These are phyloP conservation scores for Rheum nobile DNA, from an alignment of 148 eudicot species.

Conservation along the genomic window DNA sequence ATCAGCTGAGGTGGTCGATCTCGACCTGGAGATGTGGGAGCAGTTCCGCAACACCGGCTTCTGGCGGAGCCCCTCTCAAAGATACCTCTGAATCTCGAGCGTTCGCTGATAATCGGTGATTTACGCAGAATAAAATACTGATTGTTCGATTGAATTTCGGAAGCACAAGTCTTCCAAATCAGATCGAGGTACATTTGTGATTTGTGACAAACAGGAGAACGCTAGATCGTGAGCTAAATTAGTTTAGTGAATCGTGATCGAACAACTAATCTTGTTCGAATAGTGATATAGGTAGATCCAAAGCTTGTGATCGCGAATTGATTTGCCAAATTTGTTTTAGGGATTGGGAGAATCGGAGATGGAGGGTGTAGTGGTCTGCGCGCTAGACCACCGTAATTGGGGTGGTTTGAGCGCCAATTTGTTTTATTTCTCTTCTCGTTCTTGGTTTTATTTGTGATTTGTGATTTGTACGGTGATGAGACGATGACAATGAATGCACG, in stretches of 20 bases:
- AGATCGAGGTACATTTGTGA: not conserved
- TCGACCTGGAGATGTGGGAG: slow-evolving; percentile 57
- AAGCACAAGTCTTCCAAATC: not conserved
- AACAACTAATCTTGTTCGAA: not conserved
- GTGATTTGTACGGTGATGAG: not conserved
- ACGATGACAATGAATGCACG: not conserved
- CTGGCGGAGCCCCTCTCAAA: slow-evolving; percentile 56
- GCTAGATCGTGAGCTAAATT: not conserved
- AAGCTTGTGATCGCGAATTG: not conserved
- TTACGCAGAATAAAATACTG: not conserved
- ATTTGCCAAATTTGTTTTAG: not conserved
- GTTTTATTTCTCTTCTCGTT: not conserved
- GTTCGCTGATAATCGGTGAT: not conserved
- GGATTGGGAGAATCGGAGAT: not conserved
- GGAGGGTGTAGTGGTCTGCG: not conserved
- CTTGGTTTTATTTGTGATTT: not conserved
- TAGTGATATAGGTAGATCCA: not conserved
- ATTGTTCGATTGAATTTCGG: slow-evolving; percentile 2
- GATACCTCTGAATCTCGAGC: not conserved
- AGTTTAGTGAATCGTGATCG: not conserved
- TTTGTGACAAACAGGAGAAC: not conserved
- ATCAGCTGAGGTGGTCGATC: slow-evolving; percentile 20
- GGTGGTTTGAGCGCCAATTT: not conserved
- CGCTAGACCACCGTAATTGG: slow-evolving; percentile 2
- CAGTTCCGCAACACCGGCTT: slow-evolving; percentile 51